Evolutionary conservation across 805 yeast species (phyloP).

Genomic region (Metschnikowia reukaufii): DNA sequence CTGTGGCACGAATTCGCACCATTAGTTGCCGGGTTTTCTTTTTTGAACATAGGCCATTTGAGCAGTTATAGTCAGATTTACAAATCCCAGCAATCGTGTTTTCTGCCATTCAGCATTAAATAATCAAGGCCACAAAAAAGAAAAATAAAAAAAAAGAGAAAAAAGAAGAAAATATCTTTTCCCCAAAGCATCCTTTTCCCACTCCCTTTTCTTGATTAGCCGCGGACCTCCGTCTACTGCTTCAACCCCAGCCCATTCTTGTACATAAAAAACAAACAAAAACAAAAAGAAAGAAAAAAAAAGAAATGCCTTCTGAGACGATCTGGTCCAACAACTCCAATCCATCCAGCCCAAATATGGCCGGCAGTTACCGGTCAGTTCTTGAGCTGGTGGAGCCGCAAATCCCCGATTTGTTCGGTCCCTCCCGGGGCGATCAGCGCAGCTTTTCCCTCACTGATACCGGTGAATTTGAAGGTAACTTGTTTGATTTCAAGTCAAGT

Average conservation of each 20-base stretch:
- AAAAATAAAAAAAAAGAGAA: background rate
- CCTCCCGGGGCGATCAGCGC: constrained; percentile 23
- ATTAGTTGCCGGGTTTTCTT: background rate
- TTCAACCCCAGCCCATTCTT: constrained; percentile 4
- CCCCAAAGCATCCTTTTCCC: background rate
- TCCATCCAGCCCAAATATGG: constrained; percentile 18
- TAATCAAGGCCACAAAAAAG: background rate
- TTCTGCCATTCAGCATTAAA: background rate
- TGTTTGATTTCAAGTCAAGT: constrained; percentile 50
- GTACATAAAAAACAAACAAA: constrained; percentile 15
- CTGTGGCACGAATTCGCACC: constrained; percentile 5
- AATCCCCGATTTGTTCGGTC: constrained; percentile 33
- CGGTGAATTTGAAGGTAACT: constrained; percentile 43
- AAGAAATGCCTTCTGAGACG: constrained; percentile 36
- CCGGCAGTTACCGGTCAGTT: constrained; percentile 31
- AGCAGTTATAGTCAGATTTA: background rate
- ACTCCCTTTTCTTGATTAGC: background rate
- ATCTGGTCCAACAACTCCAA: constrained; percentile 38
- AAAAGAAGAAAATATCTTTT: background rate
- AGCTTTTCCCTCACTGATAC: constrained; percentile 44
- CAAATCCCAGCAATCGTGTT: constrained; percentile 1
- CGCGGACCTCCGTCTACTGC: background rate
- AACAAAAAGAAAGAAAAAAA: background rate
- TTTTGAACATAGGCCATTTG: background rate
- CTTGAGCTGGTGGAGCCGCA: constrained; percentile 44